Evolutionary conservation across 164 flowering plant genomes (phyloP).

Genomic region (Magnolia sinica): DNA sequence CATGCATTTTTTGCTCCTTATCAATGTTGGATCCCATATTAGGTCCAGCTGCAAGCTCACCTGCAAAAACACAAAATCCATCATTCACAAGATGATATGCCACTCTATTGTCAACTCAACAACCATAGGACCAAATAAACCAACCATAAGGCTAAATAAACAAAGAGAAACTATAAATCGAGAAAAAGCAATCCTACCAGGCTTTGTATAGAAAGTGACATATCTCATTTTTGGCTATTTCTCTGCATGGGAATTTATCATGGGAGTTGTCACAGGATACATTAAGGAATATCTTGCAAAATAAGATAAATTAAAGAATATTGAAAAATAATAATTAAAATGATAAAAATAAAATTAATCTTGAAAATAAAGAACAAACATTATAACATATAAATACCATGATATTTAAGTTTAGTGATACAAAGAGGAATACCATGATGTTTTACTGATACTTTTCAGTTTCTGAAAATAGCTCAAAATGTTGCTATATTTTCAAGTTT

Average conservation of each 20-base stretch:
- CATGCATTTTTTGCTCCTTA: constrained; percentile 12
- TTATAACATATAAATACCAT: not conserved
- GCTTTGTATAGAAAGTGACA: not conserved
- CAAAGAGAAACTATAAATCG: not conserved
- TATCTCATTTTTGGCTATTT: not conserved
- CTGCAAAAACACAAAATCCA: constrained; percentile 9
- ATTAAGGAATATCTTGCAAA: not conserved
- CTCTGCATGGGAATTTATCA: not conserved
- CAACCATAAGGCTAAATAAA: not conserved
- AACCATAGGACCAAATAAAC: not conserved
- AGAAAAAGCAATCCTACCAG: not conserved
- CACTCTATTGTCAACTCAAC: not conserved
- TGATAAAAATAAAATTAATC: not conserved
- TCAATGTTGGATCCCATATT: constrained; percentile 13
- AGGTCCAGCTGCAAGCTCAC: constrained; percentile 30
- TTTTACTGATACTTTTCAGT: not conserved
- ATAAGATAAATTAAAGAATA: not conserved
- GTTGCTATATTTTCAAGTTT: not conserved
- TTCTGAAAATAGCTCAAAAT: not conserved
- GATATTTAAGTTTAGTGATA: too few relatives aligned
- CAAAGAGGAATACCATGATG: not conserved
- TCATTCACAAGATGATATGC: not conserved
- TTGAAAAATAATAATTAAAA: too few relatives aligned
- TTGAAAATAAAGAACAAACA: not conserved
- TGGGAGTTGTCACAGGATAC: not conserved